Base-by-base conservation (phyloP, 768 basidiomycete species). In the Leccinum truebloodii region DNA sequence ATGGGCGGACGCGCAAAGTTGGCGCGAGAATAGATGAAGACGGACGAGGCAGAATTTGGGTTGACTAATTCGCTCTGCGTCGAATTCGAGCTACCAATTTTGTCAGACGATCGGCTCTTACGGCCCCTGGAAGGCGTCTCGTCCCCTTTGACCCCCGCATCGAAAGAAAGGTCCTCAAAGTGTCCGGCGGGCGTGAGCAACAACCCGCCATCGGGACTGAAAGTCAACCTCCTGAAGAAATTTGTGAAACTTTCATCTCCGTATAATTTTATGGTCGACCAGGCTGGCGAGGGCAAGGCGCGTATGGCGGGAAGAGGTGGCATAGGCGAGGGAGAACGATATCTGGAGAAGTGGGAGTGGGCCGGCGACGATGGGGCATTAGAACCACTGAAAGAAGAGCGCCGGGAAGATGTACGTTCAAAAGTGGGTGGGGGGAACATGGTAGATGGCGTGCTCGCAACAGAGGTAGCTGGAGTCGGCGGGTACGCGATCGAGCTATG, bases 171-270 rank as follows among this genome's bases (percentile, higher is more conserved):
- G 73, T 98, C 96, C 71, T 98, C 95, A 68, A 97, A 98, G 70
- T 96, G 92, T 1, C 97, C 97, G 1, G 97, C 96, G 0, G 97
- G 97, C 0, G 97, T 98, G 65, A 98, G 79, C 50, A 99, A 81
- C 37, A 99, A 79, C 10, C 89, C 92, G 0, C 97, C 97, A 71
- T 99, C 97, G 2, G 96, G 93, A 57, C 93, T 94, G 76, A 98
- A 99, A 12, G 90, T 89, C 61, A 99, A 78, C 37, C 97, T 83
- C 30, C 97, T 80, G 81, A 98, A 99, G 79, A 98, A 99, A 67
- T 95, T 94, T 4, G 94, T 94, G 68, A 86, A 93, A 65, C 88
- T 92, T 73, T 98, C 95, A 73, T 98, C 96, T 51, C 95, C 94
- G 69, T 98, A 99, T 14, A 99, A 79, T 69, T 88, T 88, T 60